These are phyloP conservation scores for Russula ochroleuca DNA, from an alignment of 768 basidiomycete genomes.

Conservation along the genomic window DNA sequence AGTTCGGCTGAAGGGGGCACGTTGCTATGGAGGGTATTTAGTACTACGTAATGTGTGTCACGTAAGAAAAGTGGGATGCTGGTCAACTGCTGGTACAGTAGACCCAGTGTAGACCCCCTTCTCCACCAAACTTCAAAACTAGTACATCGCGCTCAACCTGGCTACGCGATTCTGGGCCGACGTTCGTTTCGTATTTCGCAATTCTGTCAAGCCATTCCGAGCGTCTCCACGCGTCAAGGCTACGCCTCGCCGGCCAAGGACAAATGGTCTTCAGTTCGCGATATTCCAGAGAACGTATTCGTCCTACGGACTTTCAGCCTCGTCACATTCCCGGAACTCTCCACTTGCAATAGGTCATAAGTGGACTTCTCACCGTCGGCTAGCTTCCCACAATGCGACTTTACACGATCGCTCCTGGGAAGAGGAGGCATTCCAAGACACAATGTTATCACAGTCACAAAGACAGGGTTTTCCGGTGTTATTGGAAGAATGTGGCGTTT, in stretches of 20 bases:
- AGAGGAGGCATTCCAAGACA: slow-evolving; percentile 18
- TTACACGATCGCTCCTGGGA: slow-evolving; percentile 10
- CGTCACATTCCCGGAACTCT: not conserved
- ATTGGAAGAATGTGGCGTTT: not conserved
- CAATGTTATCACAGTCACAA: not conserved
- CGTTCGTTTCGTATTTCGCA: slow-evolving; percentile 19
- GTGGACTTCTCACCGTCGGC: not conserved
- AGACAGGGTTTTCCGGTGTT: not conserved
- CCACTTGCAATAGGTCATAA: not conserved
- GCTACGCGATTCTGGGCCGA: slow-evolving; percentile 19
- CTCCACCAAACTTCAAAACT: too few relatives aligned
- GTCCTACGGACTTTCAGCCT: not conserved
- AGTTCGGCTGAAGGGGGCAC: not conserved
- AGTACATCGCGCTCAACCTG: slow-evolving; percentile 4
- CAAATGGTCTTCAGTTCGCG: not conserved
- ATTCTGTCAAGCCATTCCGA: not conserved
- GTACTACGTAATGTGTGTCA: not conserved
- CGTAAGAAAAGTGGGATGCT: not conserved
- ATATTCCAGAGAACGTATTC: not conserved
- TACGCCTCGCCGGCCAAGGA: not conserved
- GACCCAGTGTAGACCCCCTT: too few relatives aligned
- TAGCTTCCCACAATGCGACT: not conserved
- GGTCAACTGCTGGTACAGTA: too few relatives aligned
- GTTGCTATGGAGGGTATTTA: slow-evolving; percentile 4
- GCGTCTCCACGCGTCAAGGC: not conserved